A percentile compares a stretch with the other conserved stretches of the same genome.
phyloP scores from a whole-genome alignment of 768 basidiomycete genomes.

The Hericium rajendrae region DNA sequence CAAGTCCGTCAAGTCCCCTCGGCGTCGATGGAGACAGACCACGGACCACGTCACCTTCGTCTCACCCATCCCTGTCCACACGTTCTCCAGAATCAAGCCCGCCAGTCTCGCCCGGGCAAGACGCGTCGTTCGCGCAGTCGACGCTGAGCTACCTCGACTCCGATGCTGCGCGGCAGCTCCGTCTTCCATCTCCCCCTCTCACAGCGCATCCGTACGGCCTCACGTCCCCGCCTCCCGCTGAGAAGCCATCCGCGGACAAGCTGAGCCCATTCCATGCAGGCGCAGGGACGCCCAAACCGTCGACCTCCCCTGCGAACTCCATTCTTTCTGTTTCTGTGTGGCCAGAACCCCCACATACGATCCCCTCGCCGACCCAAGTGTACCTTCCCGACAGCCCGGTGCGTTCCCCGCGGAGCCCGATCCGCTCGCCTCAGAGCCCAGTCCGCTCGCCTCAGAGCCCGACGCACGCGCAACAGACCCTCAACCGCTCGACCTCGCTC shows the following conservation, averaged over 20 bases:
- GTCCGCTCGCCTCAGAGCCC: background rate
- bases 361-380: background rate
- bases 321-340: constrained; percentile 5
- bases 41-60: constrained; percentile 2
- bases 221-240: background rate
- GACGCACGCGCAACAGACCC: background rate
- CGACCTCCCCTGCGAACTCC: background rate
- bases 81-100: constrained; percentile 1
- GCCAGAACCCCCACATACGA: constrained; percentile 1
- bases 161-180: constrained; percentile 3
- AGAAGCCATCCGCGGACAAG: background rate
- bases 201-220: background rate
- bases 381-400: background rate
- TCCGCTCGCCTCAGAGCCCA: background rate
- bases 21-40: too few species aligned
- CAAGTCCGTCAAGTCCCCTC: constrained; percentile 3
- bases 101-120: constrained; percentile 2
- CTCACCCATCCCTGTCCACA: constrained; percentile 3
- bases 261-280: background rate
- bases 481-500: constrained; percentile 1
- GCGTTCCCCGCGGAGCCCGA: background rate
- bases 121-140: constrained; percentile 4
- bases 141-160: constrained; percentile 8
- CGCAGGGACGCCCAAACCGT: background rate
- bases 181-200: constrained; percentile 8